Conservation (phyloP, 305 asterid genomes). For the Fraxinus floribunda region DNA sequence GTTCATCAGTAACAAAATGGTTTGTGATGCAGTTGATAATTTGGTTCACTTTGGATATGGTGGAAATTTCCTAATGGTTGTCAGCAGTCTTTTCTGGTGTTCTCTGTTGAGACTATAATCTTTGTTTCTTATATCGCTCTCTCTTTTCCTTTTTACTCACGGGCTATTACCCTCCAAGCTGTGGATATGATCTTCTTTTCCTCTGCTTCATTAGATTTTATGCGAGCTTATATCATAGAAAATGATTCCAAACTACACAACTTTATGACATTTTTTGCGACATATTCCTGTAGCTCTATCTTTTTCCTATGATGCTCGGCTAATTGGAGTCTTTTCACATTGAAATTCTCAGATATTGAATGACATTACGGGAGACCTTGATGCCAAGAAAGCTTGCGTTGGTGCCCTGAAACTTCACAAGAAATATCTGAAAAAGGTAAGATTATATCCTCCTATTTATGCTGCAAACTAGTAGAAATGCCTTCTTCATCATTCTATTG, state of each 20-base stretch:
- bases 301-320: neutral
- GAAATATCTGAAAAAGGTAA: conserved; percentile 80
- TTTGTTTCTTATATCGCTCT: neutral
- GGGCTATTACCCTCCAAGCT: neutral
- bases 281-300: neutral
- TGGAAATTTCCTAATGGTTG: neutral
- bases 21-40: neutral
- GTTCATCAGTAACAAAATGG: neutral
- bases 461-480: neutral
- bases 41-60: neutral
- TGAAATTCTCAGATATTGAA: conserved; percentile 58
- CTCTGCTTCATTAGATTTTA: neutral
- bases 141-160: neutral
- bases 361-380: conserved; percentile 78
- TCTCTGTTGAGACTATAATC: neutral
- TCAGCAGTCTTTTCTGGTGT: neutral
- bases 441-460: neutral
- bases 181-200: neutral
- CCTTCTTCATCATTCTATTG: neutral
- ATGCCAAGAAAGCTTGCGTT: conserved; percentile 75
- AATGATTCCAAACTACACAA: neutral
- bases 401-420: conserved; percentile 89
- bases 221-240: neutral
- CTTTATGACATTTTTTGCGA: neutral
- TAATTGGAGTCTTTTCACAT: neutral